These are phyloP conservation scores for Ormosia emarginata DNA, from an alignment of 306 rosid genomes.

Conservation along the genomic window DNA sequence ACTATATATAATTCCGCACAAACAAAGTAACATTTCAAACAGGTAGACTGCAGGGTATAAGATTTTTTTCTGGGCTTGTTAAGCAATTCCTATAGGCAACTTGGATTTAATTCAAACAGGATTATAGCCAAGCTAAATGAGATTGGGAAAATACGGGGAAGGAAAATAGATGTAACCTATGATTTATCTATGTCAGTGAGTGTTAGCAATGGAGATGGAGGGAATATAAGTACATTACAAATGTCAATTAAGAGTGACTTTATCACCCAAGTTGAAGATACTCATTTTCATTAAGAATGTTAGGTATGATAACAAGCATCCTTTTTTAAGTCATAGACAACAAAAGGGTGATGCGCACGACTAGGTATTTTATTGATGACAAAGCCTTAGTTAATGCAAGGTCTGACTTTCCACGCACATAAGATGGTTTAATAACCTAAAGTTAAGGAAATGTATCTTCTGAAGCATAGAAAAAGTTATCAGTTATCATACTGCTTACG, in stretches of 20 bases:
- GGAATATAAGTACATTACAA: no score
- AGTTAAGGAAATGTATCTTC: neutral
- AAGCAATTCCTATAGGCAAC: no score
- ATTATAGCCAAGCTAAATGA: no score
- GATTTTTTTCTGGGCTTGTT: neutral
- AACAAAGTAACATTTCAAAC: neutral
- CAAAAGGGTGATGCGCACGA: neutral
- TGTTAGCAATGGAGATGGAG: no score
- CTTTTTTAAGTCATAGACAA: neutral
- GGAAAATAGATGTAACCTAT: no score
- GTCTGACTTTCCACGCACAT: neutral
- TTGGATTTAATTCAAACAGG: no score
- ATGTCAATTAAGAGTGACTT: no score
- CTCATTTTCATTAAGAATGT: neutral
- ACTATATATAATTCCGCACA: neutral
- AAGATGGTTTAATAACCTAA: neutral
- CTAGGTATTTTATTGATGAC: neutral
- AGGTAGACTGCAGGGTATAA: no score
- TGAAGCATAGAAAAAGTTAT: neutral
- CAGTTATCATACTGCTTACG: neutral
- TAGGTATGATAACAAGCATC: neutral
- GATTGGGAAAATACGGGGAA: no score
- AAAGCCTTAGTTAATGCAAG: neutral
- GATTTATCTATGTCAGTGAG: no score
- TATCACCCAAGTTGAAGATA: neutral